phyloP scores from a whole-genome alignment of 805 yeast genomes.

The Saccharomyces eubayanus region DNA sequence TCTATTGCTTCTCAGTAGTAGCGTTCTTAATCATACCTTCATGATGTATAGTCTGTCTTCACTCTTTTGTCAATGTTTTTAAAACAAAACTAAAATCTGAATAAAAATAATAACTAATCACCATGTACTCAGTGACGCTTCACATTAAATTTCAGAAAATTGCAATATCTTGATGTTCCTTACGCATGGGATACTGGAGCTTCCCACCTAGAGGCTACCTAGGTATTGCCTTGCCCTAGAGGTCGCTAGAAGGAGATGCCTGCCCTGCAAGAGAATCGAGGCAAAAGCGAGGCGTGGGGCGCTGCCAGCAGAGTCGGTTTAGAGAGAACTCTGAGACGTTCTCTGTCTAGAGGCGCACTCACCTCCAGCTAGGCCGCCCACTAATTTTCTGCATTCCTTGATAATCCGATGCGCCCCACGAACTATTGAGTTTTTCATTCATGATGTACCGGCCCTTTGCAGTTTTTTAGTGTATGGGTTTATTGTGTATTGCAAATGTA shows the following conservation, averaged over 20 bases:
- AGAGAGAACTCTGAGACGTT: background rate
- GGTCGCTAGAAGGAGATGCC: background rate
- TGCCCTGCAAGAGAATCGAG: background rate
- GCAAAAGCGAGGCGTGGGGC: background rate
- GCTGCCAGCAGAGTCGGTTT: background rate
- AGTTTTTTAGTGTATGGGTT: background rate
- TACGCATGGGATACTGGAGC: background rate
- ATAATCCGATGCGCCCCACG: background rate
- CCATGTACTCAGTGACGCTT: background rate
- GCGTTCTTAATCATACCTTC: background rate
- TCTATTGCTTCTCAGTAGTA: background rate
- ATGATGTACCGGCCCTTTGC: background rate
- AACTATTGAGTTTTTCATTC: background rate
- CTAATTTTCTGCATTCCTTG: background rate
- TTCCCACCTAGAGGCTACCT: background rate
- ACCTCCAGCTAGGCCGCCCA: background rate
- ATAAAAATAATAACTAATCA: background rate
- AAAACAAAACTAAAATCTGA: background rate
- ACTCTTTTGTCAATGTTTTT: background rate
- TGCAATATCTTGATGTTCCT: background rate
- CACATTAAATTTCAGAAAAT: background rate
- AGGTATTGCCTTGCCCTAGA: background rate
- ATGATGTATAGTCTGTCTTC: background rate
- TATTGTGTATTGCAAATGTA: background rate
- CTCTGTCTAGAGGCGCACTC: background rate